phyloP scores from a whole-genome alignment of 352 stramenopile genomes.

The Halophytophthora polymorphica region DNA sequence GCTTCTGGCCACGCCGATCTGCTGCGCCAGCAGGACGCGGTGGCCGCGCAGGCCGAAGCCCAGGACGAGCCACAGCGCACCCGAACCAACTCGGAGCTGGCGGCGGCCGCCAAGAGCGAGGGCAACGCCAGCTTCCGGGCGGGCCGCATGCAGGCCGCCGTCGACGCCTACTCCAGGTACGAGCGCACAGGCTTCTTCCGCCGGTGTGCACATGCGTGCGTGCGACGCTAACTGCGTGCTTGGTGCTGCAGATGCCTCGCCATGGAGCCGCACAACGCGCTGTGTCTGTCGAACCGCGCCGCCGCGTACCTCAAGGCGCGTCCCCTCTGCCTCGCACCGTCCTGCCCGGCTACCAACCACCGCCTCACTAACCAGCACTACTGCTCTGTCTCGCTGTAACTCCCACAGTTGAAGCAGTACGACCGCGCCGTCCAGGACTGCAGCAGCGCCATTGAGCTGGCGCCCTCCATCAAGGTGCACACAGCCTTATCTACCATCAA shows the following conservation, averaged over 20 bases:
- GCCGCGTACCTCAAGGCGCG: constrained; percentile 58
- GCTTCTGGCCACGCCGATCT: constrained; percentile 3
- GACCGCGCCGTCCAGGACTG: constrained; percentile 44
- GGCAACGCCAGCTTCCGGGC: constrained; percentile 57
- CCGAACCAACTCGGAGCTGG: constrained; percentile 32
- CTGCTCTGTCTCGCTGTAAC: not conserved
- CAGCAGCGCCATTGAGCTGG: constrained; percentile 34
- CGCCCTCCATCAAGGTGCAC: constrained; percentile 57
- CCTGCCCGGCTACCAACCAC: no score
- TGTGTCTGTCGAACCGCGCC: constrained; percentile 66
- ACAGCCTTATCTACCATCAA: not conserved
- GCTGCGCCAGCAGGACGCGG: not conserved
- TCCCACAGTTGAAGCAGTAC: constrained; percentile 35
- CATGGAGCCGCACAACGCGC: constrained; percentile 32
- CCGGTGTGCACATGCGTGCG: not conserved
- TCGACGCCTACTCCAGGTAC: constrained; percentile 46
- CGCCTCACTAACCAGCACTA: not conserved
- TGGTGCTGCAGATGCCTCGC: constrained; percentile 36
- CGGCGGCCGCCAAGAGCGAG: constrained; percentile 32
- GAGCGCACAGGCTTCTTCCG: not conserved
- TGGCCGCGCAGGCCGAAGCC: constrained; percentile 27
- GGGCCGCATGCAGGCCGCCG: constrained; percentile 30
- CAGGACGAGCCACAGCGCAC: constrained; percentile 24
- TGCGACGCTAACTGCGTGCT: not conserved
- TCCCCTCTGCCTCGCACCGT: not conserved